Evolutionary conservation across 768 basidiomycete genomes (phyloP).

Genomic region (Panellus pusillus): DNA sequence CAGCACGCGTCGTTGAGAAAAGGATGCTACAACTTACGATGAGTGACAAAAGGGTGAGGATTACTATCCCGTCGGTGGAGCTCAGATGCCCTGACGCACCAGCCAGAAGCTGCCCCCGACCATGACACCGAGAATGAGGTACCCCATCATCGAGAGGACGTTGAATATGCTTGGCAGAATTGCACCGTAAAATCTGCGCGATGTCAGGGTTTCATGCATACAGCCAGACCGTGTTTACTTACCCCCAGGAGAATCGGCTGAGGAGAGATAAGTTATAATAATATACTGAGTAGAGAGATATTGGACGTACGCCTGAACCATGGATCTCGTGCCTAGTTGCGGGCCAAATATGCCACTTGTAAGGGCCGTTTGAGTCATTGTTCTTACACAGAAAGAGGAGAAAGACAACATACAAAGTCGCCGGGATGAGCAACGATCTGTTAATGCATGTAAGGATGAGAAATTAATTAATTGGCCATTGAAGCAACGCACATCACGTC

Average conservation of each 20-base stretch:
- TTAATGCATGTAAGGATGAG: background rate
- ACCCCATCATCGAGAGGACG: constrained; percentile 60
- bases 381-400: too few species aligned
- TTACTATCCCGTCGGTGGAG: constrained; percentile 40
- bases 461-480: background rate
- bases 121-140: constrained; percentile 66
- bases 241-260: constrained; percentile 33
- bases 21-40: constrained; percentile 27
- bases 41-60: constrained; percentile 38
- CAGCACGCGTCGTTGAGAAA: too few species aligned
- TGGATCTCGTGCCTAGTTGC: constrained; percentile 75
- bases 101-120: constrained; percentile 65
- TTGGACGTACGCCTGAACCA: constrained; percentile 57
- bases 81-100: constrained; percentile 45
- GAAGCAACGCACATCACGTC: constrained; percentile 8
- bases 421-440: constrained; percentile 48
- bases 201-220: background rate
- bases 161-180: constrained; percentile 56
- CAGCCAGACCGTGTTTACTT: background rate
- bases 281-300: constrained; percentile 43
- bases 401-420: constrained; percentile 53
- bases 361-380: background rate
- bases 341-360: constrained; percentile 69
- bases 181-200: constrained; percentile 55
- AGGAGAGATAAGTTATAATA: constrained; percentile 39